Conservation (phyloP, 2,329 filamentous ascomycete species). For the Penicillium janthinellum region DNA sequence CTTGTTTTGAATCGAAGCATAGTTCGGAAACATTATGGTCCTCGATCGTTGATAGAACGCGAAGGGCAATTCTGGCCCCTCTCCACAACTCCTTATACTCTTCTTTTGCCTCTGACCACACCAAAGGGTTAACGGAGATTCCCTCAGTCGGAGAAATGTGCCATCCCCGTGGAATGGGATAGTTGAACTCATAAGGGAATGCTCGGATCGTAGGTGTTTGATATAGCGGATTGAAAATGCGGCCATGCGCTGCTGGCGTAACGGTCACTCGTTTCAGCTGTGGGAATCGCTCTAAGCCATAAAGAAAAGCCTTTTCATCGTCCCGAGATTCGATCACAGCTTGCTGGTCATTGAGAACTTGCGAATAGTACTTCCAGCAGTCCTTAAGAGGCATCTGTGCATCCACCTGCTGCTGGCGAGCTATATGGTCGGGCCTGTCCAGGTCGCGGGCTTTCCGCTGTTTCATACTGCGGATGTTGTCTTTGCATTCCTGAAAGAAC, state of each 20-base stretch:
- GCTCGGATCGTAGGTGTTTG: too few relatives aligned
- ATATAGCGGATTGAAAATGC: too few relatives aligned
- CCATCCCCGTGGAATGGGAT: too few relatives aligned
- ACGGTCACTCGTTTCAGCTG: too few relatives aligned
- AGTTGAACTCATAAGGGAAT: too few relatives aligned
- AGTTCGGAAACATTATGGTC: constrained; percentile 38
- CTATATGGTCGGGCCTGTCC: not conserved
- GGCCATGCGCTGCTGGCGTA: too few relatives aligned
- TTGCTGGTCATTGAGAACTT: constrained; percentile 37
- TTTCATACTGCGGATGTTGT: too few relatives aligned
- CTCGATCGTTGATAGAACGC: constrained; percentile 26
- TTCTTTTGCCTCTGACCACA: constrained; percentile 8
- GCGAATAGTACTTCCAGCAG: constrained; percentile 35
- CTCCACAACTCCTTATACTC: constrained; percentile 30
- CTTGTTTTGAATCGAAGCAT: constrained; percentile 33
- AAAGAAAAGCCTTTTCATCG: constrained; percentile 22
- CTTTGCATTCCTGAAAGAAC: not conserved
- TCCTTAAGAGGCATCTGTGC: constrained; percentile 16
- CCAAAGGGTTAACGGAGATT: not conserved
- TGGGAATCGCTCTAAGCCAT: too few relatives aligned
- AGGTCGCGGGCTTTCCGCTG: too few relatives aligned
- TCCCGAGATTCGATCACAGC: constrained; percentile 27
- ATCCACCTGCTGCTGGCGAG: constrained; percentile 17
- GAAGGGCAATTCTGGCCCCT: constrained; percentile 34
- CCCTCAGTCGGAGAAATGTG: too few relatives aligned